These are phyloP conservation scores for Trypanosomatidae sp. DNA, from an alignment of 208 protist genomes.

Conservation along the genomic window DNA sequence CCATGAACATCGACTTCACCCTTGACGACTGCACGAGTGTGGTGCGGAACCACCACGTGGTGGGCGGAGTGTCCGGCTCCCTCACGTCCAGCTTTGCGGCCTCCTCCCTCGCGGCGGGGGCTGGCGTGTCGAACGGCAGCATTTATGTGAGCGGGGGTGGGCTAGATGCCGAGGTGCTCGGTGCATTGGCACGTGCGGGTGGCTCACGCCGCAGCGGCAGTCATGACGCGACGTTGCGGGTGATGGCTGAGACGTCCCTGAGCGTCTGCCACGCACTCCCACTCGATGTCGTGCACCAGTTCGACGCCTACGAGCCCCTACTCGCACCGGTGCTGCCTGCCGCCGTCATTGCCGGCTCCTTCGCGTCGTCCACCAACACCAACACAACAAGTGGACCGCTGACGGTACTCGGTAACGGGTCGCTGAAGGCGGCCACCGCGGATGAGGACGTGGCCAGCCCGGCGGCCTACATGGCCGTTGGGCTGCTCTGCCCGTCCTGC, in stretches of 20 bases:
- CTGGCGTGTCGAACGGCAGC: constrained; percentile 1
- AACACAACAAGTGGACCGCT: too few relatives aligned
- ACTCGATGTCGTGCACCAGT: constrained; percentile 71
- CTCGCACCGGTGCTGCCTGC: too few relatives aligned
- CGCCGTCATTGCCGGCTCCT: too few relatives aligned
- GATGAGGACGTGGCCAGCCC: neutral
- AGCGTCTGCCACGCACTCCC: constrained; percentile 42
- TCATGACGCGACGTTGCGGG: neutral
- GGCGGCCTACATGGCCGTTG: constrained; percentile 24
- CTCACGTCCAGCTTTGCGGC: too few relatives aligned
- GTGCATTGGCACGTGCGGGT: neutral
- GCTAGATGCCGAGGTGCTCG: constrained; percentile 1
- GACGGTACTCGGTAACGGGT: too few relatives aligned
- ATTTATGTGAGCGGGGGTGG: constrained; percentile 8
- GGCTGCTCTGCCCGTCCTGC: constrained; percentile 39
- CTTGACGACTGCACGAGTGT: constrained; percentile 11
- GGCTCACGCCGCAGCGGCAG: neutral
- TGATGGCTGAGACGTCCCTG: constrained; percentile 17
- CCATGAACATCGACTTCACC: constrained; percentile 20
- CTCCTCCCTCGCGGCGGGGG: neutral
- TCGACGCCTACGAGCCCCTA: constrained; percentile 58
- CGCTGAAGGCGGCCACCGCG: neutral
- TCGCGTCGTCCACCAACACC: too few relatives aligned
- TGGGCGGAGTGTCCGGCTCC: too few relatives aligned
- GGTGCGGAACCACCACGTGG: too few relatives aligned